These are phyloP conservation scores for Pseudozyma hubeiensis DNA, from an alignment of 1,284 basidiomycete species.

Conservation along the genomic window DNA sequence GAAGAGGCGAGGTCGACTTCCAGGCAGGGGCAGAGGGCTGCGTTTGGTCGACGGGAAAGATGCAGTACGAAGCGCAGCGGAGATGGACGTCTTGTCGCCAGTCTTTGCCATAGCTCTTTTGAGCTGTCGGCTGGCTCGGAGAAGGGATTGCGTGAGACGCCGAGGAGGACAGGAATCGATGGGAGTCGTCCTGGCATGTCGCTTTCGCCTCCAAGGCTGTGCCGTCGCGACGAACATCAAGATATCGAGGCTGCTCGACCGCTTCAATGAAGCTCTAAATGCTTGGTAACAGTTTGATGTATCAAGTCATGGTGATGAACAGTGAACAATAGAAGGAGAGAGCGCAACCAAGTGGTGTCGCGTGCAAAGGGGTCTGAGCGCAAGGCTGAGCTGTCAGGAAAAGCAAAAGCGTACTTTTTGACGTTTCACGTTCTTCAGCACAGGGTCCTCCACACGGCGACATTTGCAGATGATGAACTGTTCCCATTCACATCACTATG, in stretches of 20 bases:
- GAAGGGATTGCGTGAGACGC: constrained; percentile 2
- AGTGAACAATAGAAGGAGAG: not conserved
- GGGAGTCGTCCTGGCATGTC: not conserved
- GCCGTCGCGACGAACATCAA: too few relatives aligned
- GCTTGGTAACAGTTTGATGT: too few relatives aligned
- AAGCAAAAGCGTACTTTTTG: constrained; percentile 8
- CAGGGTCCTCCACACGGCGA: constrained; percentile 1
- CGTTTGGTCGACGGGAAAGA: constrained; percentile 31
- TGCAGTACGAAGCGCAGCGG: constrained; percentile 29
- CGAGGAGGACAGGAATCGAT: not conserved
- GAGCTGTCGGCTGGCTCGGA: not conserved
- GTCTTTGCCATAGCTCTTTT: constrained; percentile 15
- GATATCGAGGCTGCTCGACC: too few relatives aligned
- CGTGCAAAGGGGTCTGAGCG: not conserved
- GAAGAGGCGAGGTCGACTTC: constrained; percentile 8
- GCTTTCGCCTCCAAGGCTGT: too few relatives aligned
- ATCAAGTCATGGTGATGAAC: not conserved
- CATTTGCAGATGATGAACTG: too few relatives aligned
- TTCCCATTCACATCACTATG: too few relatives aligned
- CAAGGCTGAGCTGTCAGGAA: constrained; percentile 2
- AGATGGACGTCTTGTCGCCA: constrained; percentile 16
- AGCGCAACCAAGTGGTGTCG: not conserved
- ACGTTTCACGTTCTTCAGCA: constrained; percentile 10
- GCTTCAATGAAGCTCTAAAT: too few relatives aligned
- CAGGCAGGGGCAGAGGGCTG: constrained; percentile 33